phyloP scores from a whole-genome alignment of 2,329 filamentous ascomycete genomes.

The Epichloe glyceriae region DNA sequence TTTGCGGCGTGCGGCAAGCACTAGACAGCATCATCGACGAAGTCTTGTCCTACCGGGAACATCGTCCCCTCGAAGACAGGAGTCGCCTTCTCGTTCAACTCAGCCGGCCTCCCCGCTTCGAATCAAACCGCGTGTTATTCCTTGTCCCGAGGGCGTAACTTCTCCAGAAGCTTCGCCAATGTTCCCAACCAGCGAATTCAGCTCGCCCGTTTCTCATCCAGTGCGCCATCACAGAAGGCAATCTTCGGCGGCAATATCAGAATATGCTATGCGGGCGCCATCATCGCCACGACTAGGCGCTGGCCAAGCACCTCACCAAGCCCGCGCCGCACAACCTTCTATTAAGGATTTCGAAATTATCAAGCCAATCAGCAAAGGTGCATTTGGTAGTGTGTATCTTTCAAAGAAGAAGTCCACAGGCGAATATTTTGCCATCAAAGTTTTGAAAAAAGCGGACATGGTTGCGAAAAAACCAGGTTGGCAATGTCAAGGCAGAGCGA shows the following conservation, averaged over 20 bases:
- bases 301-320: constrained; percentile 65
- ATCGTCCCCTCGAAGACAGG: constrained; percentile 69
- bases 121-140: constrained; percentile 64
- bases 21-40: constrained; percentile 70
- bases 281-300: constrained; percentile 72
- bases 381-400: constrained; percentile 93
- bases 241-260: constrained; percentile 78
- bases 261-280: constrained; percentile 51
- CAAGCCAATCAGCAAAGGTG: constrained; percentile 97
- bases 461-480: constrained; percentile 99
- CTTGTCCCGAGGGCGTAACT: constrained; percentile 49
- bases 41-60: constrained; percentile 73
- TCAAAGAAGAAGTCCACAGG: constrained; percentile 98
- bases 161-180: constrained; percentile 88
- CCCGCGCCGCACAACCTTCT: constrained; percentile 79
- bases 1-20: constrained; percentile 62
- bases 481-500: constrained; percentile 95
- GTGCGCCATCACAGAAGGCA: constrained; percentile 68
- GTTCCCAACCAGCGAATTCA: constrained; percentile 69
- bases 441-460: constrained; percentile 99
- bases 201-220: constrained; percentile 53
- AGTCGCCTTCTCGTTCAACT: constrained; percentile 69
- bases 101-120: constrained; percentile 79
- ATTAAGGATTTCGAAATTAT: constrained; percentile 99
- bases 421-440: constrained; percentile 98